Evolutionary conservation across 2,329 filamentous ascomycete genomes (phyloP), one percentile per base, ranked within the genome.

Genomic region (Didymella segeticola): DNA sequence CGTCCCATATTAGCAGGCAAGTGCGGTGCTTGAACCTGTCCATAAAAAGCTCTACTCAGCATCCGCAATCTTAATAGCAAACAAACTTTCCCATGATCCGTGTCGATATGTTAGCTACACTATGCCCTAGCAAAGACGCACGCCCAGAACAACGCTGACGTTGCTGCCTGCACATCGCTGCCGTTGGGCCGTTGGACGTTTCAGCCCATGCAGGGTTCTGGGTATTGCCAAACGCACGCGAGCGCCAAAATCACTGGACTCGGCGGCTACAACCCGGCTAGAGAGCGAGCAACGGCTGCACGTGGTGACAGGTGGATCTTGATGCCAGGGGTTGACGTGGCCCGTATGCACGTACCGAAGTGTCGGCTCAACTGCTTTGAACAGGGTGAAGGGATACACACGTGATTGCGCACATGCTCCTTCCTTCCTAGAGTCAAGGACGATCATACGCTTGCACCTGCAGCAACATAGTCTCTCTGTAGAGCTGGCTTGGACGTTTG

Each of bases 141-240:
- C n/a, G 27, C 36, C 45, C 27, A 33, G 29, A 38, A 12, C 17
- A 22, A 23, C 12, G 33, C 26, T 4, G 20, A 37, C 27, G 22
- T 14, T 27, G 41, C 41, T 19, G 15, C 9, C 26, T 10, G 33
- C 26, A 8, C 17, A 19, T 47, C 23, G 37, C 42, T 42, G 49
- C 37, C 38, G 43, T 53, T 47, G 50, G 50, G 50, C 43, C 38
- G 30, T 23, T 26, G 31, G 17, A 34, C 23, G 50, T 53, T 53
- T 53, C 50, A 53, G 37, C 15, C 9, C 12, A 38, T 47, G 50
- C 43, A 47, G 50, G 43, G 47, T 29, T 36, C 23, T 17, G 6
- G n/a, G 23, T 23, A 37, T n/a, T 14, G 23, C 22, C 34, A n/a
- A 37, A 37, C 20, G 33, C 33, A 36, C 33, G 17, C 17, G 4